Percentiles rank a stretch among this genome's conserved stretches.
phyloP scores from a whole-genome alignment of 345 rosid genomes.

The Angophora floribunda region DNA sequence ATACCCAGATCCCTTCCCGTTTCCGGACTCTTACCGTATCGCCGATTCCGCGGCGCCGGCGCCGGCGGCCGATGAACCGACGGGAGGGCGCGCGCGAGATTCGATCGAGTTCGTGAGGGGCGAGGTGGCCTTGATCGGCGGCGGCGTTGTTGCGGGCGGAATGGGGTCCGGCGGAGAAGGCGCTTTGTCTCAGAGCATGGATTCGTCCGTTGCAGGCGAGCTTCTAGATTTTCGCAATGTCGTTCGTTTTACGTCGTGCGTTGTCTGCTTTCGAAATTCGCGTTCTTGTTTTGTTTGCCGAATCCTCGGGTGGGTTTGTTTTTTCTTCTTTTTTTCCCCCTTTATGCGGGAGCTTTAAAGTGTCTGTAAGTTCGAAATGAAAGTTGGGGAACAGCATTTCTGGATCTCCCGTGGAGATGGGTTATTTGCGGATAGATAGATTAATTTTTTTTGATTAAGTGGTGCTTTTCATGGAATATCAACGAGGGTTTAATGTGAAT shows the following conservation, averaged over 20 bases:
- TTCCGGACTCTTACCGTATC: not conserved
- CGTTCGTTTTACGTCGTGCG: not conserved
- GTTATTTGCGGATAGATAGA: not conserved
- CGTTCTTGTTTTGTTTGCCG: not conserved
- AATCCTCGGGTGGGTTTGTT: not conserved
- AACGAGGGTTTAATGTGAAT: not conserved
- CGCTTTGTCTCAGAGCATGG: not conserved
- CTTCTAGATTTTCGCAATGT: not conserved
- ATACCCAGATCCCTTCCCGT: not conserved
- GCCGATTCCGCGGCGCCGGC: not conserved
- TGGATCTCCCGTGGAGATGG: not conserved
- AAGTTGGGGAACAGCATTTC: not conserved
- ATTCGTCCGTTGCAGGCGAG: not conserved
- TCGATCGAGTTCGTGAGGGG: not conserved
- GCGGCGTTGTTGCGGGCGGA: not conserved
- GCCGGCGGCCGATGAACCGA: not conserved
- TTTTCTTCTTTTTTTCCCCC: rapidly evolving
- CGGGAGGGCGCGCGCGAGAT: not conserved
- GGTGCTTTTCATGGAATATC: not conserved
- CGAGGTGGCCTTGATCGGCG: not conserved
- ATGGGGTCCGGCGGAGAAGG: not conserved
- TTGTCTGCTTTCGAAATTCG: not conserved
- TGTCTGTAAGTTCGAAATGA: not conserved
- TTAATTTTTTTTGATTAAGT: not conserved
- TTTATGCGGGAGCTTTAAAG: not conserved